These are phyloP conservation scores for Saccharomyces hybrid DNA, from an alignment of 1,139 yeast genomes.

Conservation along the genomic window DNA sequence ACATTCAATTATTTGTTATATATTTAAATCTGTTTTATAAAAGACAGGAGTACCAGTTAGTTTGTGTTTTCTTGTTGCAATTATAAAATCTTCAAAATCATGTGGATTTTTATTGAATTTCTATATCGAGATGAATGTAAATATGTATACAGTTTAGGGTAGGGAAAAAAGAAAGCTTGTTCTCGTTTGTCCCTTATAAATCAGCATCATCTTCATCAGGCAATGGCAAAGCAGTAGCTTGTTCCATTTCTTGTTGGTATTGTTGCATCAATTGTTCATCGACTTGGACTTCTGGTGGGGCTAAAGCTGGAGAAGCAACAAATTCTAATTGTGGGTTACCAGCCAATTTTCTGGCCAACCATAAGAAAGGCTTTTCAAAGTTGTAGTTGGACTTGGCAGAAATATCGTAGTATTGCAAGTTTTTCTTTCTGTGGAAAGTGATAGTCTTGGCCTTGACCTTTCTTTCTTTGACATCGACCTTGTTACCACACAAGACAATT, in stretches of 20 bases:
- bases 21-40: neutral
- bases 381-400: constrained; percentile 99
- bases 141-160: constrained; percentile 4
- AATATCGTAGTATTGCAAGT: constrained; percentile 98
- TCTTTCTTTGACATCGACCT: constrained; percentile 99
- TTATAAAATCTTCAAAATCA: neutral
- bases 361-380: constrained; percentile 98
- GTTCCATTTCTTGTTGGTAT: constrained; percentile 99
- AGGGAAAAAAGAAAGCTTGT: constrained; percentile 8
- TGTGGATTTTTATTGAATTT: neutral
- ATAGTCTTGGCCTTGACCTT: constrained; percentile 99
- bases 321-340: constrained; percentile 98
- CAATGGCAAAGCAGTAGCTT: constrained; percentile 98
- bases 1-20: neutral
- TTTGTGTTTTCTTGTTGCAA: neutral
- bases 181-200: constrained; percentile 45
- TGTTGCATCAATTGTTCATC: constrained; percentile 94
- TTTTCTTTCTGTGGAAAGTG: constrained; percentile 99
- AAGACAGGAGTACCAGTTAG: neutral
- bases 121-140: constrained; percentile 3
- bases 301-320: constrained; percentile 98
- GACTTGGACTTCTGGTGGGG: constrained; percentile 98
- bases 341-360: constrained; percentile 99
- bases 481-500: constrained; percentile 97
- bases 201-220: constrained; percentile 99